Conservation (phyloP, 257 asterid genomes). For the Ophiorrhiza pumila region DNA sequence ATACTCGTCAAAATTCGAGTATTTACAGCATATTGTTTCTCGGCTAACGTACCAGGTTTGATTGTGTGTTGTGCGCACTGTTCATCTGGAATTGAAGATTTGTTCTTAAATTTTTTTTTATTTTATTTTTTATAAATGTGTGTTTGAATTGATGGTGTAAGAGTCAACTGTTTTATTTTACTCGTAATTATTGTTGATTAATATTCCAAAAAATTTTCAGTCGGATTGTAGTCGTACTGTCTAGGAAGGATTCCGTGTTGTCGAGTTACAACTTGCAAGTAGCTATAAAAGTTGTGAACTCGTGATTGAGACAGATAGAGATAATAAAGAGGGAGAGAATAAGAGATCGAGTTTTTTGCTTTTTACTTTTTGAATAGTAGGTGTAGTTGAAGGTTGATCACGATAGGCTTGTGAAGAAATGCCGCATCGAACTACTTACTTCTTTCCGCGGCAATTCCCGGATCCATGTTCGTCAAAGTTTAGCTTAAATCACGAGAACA, state of each 20-base stretch:
- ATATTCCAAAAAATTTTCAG: not conserved
- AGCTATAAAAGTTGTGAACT: not conserved
- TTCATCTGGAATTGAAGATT: too few species aligned
- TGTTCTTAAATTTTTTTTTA: too few species aligned
- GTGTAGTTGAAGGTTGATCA: conserved; percentile 21
- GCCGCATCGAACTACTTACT: conserved; percentile 94
- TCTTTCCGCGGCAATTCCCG: conserved; percentile 85
- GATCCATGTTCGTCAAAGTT: conserved; percentile 50
- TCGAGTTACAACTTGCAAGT: not conserved
- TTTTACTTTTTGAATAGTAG: too few species aligned
- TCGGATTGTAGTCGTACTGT: not conserved
- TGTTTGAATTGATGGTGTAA: too few species aligned
- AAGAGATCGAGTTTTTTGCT: too few species aligned
- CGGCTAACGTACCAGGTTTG: too few species aligned
- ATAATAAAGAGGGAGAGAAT: not conserved
- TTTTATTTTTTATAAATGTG: too few species aligned
- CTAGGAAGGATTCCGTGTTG: not conserved
- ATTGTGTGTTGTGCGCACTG: too few species aligned
- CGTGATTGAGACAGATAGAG: not conserved
- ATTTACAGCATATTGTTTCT: too few species aligned
- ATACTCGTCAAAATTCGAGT: too few species aligned
- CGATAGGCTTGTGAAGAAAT: conserved; percentile 50
- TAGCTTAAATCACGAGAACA: conserved; percentile 72
- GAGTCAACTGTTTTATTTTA: too few species aligned
- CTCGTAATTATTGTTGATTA: not conserved